Evolutionary conservation across 257 asterid genomes (phyloP).

Genomic region (Ehretia macrophylla): DNA sequence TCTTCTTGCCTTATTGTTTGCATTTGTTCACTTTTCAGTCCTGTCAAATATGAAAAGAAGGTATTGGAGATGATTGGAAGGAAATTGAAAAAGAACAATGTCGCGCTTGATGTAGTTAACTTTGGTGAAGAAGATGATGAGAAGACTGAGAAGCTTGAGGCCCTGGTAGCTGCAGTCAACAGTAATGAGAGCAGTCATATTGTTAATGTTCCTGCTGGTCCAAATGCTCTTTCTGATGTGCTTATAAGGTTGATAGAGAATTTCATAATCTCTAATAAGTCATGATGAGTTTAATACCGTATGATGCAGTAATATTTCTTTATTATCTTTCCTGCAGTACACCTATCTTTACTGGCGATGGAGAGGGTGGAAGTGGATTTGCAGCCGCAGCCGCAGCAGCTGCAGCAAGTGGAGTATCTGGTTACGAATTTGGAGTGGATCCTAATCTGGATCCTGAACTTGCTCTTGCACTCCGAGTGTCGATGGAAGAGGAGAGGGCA

Average conservation of each 20-base stretch:
- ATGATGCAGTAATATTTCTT: background rate
- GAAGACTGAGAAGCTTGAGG: conserved; percentile 87
- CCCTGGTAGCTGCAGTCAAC: conserved; percentile 84
- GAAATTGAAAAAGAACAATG: conserved; percentile 93
- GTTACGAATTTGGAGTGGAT: conserved; percentile 95
- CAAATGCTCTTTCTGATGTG: conserved; percentile 92
- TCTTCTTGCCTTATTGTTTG: background rate
- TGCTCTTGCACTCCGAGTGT: conserved; percentile 98
- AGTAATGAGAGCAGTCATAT: conserved; percentile 92
- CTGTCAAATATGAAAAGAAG: conserved; percentile 89
- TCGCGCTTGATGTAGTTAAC: conserved; percentile 93
- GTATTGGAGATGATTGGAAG: conserved; percentile 85
- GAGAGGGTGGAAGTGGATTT: conserved; percentile 93
- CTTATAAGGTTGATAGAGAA: conserved; percentile 65
- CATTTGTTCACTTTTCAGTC: conserved; percentile 41
- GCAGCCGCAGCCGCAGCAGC: conserved; percentile 90
- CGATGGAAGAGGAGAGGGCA: conserved; percentile 99
- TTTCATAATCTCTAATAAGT: conserved; percentile 3
- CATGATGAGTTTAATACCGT: background rate
- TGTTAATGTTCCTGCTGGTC: conserved; percentile 89
- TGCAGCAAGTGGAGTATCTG: conserved; percentile 70
- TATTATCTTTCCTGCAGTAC: conserved; percentile 44
- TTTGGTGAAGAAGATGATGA: conserved; percentile 96
- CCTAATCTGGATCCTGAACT: conserved; percentile 99
- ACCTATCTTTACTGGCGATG: conserved; percentile 95